phyloP scores from a whole-genome alignment of 2,329 filamentous ascomycete species.

The Monilinia fructigena region DNA sequence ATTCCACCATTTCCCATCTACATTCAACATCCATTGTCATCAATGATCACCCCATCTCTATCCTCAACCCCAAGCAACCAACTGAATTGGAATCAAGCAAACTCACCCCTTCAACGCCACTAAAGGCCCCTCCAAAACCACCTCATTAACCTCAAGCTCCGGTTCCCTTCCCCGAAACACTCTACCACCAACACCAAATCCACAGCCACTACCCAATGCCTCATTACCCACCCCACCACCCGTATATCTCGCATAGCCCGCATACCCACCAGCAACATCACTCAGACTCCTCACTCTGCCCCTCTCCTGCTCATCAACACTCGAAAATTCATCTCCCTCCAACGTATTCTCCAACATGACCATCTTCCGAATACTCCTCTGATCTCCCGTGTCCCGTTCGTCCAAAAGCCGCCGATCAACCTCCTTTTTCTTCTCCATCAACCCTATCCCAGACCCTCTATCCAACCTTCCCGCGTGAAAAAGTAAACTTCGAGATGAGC shows the following conservation, averaged over 20 bases:
- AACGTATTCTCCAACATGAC: too few relatives aligned
- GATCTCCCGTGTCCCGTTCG: not conserved
- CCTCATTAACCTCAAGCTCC: constrained; percentile 4
- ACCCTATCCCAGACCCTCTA: not conserved
- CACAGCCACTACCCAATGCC: not conserved
- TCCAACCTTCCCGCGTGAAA: too few relatives aligned
- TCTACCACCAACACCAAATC: not conserved
- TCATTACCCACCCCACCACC: not conserved
- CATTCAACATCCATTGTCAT: too few relatives aligned
- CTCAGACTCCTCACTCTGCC: not conserved
- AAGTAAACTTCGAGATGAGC: not conserved
- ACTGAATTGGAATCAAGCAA: not conserved
- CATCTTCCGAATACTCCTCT: not conserved
- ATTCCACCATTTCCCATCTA: not conserved
- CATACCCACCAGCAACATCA: not conserved
- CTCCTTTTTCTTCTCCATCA: not conserved
- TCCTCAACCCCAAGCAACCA: not conserved
- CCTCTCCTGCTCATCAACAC: not conserved
- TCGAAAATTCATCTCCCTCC: not conserved
- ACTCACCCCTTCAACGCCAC: constrained; percentile 17
- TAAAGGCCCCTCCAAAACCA: constrained; percentile 13
- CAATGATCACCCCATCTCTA: too few relatives aligned
- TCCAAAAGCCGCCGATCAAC: not conserved
- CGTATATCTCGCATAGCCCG: not conserved
- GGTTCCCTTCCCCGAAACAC: not conserved